Conservation (phyloP, 768 basidiomycete genomes). For the Boletus bicolor region DNA sequence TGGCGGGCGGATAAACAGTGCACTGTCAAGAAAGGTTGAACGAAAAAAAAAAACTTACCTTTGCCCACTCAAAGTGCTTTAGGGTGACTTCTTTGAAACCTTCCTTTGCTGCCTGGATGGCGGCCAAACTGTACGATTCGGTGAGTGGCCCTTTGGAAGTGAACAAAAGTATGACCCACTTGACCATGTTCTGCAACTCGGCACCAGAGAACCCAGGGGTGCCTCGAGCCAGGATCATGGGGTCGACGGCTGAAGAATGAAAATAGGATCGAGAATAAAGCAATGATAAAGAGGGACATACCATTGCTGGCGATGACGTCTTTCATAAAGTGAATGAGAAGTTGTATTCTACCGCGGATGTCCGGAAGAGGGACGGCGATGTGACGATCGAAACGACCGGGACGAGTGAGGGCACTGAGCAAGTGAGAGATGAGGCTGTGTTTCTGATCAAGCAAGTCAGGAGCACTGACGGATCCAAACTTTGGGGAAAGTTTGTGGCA, state of each 20-base stretch:
- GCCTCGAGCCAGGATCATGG: conserved; percentile 85
- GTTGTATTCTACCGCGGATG: conserved; percentile 89
- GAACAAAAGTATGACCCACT: conserved; percentile 48
- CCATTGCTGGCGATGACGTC: conserved; percentile 64
- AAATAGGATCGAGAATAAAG: not conserved
- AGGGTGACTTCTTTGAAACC: conserved; percentile 65
- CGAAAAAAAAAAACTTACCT: conserved; percentile 43
- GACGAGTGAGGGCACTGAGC: conserved; percentile 84
- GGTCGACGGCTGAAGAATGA: conserved; percentile 62
- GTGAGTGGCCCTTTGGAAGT: not conserved
- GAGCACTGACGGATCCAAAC: conserved; percentile 74
- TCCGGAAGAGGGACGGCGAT: conserved; percentile 95
- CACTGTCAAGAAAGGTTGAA: not conserved
- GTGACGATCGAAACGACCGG: conserved; percentile 93
- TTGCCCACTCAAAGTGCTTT: conserved; percentile 97
- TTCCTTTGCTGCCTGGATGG: conserved; percentile 91
- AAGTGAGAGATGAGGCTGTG: conserved; percentile 12
- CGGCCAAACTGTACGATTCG: conserved; percentile 61
- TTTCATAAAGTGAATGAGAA: conserved; percentile 88
- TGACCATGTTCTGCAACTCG: conserved; percentile 95
- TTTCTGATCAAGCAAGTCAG: not conserved
- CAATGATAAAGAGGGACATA: conserved; percentile 25
- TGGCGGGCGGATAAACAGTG: conserved; percentile 21
- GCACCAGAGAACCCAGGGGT: conserved; percentile 97
- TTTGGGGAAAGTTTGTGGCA: conserved; percentile 97